These are phyloP conservation scores for Hyphopichia khmerensis DNA, from an alignment of 1,139 yeast species.

Conservation along the genomic window DNA sequence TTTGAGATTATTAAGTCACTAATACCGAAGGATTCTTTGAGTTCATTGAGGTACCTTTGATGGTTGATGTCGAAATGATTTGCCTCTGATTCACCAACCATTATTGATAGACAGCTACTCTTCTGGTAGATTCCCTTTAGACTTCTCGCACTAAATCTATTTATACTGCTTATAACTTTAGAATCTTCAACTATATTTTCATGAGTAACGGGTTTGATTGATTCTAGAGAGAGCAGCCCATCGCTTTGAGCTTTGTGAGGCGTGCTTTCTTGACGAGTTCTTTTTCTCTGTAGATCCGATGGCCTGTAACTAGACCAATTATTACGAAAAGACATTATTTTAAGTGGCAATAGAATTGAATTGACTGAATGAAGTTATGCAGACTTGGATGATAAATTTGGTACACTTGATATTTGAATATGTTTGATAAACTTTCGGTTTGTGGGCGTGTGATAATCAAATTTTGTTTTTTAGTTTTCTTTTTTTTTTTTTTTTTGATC, in stretches of 20 bases:
- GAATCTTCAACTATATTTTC: conserved; percentile 18
- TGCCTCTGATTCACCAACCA: conserved; percentile 29
- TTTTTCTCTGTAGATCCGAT: neutral
- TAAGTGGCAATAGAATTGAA: too few species aligned
- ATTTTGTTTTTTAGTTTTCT: neutral
- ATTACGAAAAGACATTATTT: neutral
- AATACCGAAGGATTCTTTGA: conserved; percentile 18
- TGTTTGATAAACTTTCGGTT: neutral
- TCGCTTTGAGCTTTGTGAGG: neutral
- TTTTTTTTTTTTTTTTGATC: conserved; percentile 3
- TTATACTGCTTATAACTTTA: conserved; percentile 19
- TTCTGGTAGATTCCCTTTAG: conserved; percentile 1
- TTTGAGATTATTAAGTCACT: conserved; percentile 21
- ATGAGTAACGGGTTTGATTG: neutral
- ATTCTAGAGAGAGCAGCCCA: neutral
- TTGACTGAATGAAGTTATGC: too few species aligned
- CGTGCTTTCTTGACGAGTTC: neutral
- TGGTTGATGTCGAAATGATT: conserved; percentile 18
- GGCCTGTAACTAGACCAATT: conserved; percentile 1
- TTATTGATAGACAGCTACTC: conserved; percentile 14
- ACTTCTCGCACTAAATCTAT: conserved; percentile 12
- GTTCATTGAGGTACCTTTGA: conserved; percentile 6
- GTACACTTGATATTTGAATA: neutral
- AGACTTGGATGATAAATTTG: too few species aligned
- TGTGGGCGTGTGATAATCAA: neutral